A percentile compares a stretch with the other conserved stretches of the same genome.
Evolutionary conservation across 192 early-diverging fungal species (phyloP).

Genomic region (Helicostylum pulchrum): DNA sequence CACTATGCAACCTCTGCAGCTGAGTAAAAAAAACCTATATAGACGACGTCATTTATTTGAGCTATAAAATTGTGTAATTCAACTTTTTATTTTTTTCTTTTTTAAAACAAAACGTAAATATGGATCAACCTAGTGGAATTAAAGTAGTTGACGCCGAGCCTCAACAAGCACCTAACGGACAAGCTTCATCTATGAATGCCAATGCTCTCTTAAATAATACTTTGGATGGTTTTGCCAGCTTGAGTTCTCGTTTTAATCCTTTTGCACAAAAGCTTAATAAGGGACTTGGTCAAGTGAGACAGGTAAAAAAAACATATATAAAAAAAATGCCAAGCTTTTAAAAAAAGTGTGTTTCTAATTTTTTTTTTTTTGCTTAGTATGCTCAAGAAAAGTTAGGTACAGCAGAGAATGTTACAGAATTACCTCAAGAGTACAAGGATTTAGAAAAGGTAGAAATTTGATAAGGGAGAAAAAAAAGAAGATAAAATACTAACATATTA

Average conservation of each 20-base stretch:
- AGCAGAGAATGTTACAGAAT: conserved; percentile 81
- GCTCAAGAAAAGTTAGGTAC: conserved; percentile 86
- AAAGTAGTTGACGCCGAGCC: conserved; percentile 36
- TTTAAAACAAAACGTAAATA: not conserved
- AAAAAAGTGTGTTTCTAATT: not conserved
- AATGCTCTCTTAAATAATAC: conserved; percentile 32
- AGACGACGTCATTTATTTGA: not conserved
- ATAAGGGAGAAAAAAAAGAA: not conserved
- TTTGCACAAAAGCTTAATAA: conserved; percentile 51
- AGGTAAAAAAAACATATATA: conserved; percentile 43
- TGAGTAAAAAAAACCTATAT: not conserved
- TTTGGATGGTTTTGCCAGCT: conserved; percentile 50
- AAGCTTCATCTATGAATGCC: conserved; percentile 19
- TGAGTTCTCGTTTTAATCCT: conserved; percentile 49
- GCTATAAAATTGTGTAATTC: not conserved
- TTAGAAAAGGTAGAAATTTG: conserved; percentile 73
- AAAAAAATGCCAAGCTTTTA: not conserved
- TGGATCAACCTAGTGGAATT: conserved; percentile 21
- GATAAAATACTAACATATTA: not conserved
- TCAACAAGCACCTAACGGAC: conserved; percentile 1
- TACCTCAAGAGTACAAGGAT: conserved; percentile 90
- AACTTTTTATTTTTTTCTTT: conserved; percentile 10
- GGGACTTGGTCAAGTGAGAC: conserved; percentile 52
- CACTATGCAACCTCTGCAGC: no score
- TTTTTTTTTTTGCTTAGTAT: conserved; percentile 52